Base-by-base conservation (phyloP, 2,329 filamentous ascomycete genomes). In the Cercospora sojina region DNA sequence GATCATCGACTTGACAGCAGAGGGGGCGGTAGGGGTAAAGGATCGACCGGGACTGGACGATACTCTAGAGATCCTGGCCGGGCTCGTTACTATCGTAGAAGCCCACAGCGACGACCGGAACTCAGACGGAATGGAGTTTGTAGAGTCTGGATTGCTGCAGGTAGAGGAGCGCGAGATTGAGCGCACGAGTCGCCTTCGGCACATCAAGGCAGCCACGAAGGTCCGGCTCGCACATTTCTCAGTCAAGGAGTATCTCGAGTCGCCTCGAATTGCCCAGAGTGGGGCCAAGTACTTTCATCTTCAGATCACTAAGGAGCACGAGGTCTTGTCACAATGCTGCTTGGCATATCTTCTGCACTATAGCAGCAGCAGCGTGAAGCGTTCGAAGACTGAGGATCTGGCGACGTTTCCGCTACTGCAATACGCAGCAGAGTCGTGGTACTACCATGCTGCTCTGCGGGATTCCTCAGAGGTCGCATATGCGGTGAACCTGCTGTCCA, bases 161-260 rank as follows among this genome's bases (percentile, higher is more conserved):
- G n/a, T n/a, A n/a, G n/a, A n/a, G n/a, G n/a, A n/a, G n/a, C n/a
- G n/a, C n/a, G n/a, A n/a, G n/a, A n/a, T n/a, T n/a, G n/a, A n/a
- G n/a, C 23, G 35, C 16, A 18, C 10, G 47, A 32, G 20, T 47
- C 27, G 41, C 29, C 32, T 38, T 47, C 25, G 58, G 31, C 60
- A 59, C 27, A 20, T 62, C 38, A 64, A n/a, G 5, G 32, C 4
- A 23, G 58, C 64, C 25, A 71, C 60, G 16, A 67, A 55, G 43
- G 64, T 74, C 16, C 63, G 66, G 27, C 68, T 74, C 2, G 71
- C 71, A 5, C 71, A 74, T 62, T 73, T 72, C 60, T 71, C 70
- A 2, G 69, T 74, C 2, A 67, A 73, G 47, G 69, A 74, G 41
- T 73, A 74, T 57, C 66, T 74, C 13, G 64, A 67, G 18, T 73